Base-by-base conservation (phyloP, 345 rosid species). In the Euphorbia lathyris region DNA sequence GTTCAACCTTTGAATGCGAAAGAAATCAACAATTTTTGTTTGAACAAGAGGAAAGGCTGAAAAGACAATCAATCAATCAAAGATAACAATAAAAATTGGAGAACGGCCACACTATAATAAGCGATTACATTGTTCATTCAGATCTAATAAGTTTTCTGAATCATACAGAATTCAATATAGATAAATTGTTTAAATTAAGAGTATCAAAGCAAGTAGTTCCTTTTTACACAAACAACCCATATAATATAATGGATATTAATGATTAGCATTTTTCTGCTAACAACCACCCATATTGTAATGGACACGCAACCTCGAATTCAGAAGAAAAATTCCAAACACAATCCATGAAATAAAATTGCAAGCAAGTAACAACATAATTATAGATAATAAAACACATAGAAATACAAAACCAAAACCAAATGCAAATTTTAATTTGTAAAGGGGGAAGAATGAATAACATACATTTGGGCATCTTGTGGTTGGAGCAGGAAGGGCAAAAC, bases 21-120 rank as follows among this genome's bases (percentile, higher is more conserved):
- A 77, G 70, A 77, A 77, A 67, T 77, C 76, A 8, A 77, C 57
- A 59, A 77, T 77, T 48, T 77, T 77, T n/a, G 80, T 77, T 48
- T 77, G 76, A 25, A 77, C 63, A 25, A 72, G 76, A 56, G 80
- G 80, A 17, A 77, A 77, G 20, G 76, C 80, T 77, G 80, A 69
- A 56, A 0, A 26, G 9, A 48, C 34, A 27, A 61, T 5, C 0
- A 60, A 2, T 34, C 17, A 8, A 7, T 3, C 8, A 3, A 34
- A 63, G 22, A 20, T 40, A 10, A 56, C 26, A 2, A 26, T 7
- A 11, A 55, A 4, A 22, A 40, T 40, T 34, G 38, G 50, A 14
- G 13, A n/a, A n/a, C n/a, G n/a, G n/a, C n/a, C n/a, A n/a, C n/a
- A 9, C 60, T 25, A 58, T 14, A 14, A 27, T 16, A 5, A 13